Conservation (phyloP, 73 alveolate genomes). For the Paramecium sonneborni region DNA sequence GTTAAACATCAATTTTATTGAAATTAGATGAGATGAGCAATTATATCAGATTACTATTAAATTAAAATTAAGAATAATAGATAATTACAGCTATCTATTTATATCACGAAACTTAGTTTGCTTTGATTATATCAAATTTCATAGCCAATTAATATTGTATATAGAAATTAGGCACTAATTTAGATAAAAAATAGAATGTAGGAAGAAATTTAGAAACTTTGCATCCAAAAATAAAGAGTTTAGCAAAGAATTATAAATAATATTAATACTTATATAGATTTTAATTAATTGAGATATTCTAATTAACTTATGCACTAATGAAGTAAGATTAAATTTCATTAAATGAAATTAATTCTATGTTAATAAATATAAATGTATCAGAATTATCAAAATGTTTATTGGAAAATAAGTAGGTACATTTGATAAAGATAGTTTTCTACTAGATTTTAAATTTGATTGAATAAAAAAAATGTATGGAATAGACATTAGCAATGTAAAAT, state of each 20-base stretch:
- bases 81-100: neutral
- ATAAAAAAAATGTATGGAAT: neutral
- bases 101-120: neutral
- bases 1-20: neutral
- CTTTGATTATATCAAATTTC: too few relatives aligned
- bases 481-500: neutral
- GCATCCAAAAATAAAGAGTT: neutral
- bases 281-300: neutral
- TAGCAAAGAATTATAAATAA: neutral
- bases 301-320: neutral
- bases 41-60: neutral
- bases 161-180: neutral
- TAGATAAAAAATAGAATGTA: neutral
- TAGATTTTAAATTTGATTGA: neutral
- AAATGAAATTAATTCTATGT: neutral
- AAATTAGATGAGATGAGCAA: neutral
- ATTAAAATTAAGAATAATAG: too few relatives aligned
- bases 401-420: neutral
- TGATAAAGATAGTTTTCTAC: neutral
- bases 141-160: neutral
- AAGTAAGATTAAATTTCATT: neutral
- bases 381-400: neutral
- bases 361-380: neutral
- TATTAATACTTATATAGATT: neutral
- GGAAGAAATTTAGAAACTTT: neutral